Percentiles rank a stretch among this genome's conserved stretches.
Evolutionary conservation across 1,284 basidiomycete species (phyloP).

Genomic region (Phaffia rhodozyma): DNA sequence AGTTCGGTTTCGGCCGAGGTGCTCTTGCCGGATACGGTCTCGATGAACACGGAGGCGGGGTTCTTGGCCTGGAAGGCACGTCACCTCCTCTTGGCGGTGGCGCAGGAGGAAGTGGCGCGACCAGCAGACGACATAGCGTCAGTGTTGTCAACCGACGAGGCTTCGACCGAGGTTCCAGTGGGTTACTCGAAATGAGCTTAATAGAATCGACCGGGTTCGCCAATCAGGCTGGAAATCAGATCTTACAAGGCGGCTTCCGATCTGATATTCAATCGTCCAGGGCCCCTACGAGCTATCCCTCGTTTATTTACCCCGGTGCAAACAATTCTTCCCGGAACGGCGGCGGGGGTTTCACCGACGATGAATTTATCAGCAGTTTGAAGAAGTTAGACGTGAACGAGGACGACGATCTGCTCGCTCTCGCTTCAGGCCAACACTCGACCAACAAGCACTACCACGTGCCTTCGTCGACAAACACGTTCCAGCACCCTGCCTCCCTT

Average conservation of each 20-base stretch:
- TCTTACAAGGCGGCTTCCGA: conserved; percentile 22
- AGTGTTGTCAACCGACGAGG: conserved; percentile 48
- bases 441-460: conserved; percentile 18
- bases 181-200: conserved; percentile 49
- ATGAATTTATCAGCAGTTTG: conserved; percentile 59
- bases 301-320: conserved; percentile 19
- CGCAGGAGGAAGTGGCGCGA: conserved; percentile 57
- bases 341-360: conserved; percentile 49
- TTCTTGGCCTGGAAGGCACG: conserved; percentile 42
- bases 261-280: conserved; percentile 20
- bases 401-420: conserved; percentile 32
- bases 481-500: conserved; percentile 48
- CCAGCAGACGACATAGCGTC: conserved; percentile 71
- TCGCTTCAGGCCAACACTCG: conserved; percentile 17
- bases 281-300: conserved; percentile 22
- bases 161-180: conserved; percentile 24
- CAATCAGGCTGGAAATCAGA: conserved; percentile 16
- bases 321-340: conserved; percentile 16
- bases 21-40: conserved; percentile 23
- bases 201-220: conserved; percentile 42
- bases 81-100: conserved; percentile 48
- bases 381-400: conserved; percentile 50
- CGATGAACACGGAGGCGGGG: conserved; percentile 47
- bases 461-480: conserved; percentile 29
- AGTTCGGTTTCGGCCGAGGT: conserved; percentile 17